Conservation (phyloP, 2,329 filamentous ascomycete genomes). For the Pseudopyricularia javanii region DNA sequence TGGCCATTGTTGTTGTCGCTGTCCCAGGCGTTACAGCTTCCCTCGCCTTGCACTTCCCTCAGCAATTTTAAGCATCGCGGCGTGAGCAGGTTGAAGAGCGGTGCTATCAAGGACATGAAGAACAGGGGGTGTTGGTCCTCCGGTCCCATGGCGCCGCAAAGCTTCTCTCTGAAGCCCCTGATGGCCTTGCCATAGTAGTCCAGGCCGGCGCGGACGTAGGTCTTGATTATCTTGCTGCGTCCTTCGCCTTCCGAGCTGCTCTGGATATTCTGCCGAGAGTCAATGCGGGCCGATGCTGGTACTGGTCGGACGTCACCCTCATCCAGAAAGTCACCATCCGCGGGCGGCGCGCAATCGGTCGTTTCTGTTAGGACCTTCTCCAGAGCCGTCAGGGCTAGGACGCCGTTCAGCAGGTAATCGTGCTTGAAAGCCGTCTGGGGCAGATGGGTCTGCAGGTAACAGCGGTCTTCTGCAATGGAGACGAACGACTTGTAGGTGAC, state of each 20-base stretch:
- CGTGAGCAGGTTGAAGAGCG: constrained; percentile 1
- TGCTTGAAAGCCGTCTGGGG: not conserved
- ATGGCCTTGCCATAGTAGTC: constrained; percentile 1
- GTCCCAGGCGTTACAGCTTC: not conserved
- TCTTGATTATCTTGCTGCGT: not conserved
- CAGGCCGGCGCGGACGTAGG: not conserved
- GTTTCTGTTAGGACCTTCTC: constrained; percentile 2
- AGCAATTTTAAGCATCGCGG: not conserved
- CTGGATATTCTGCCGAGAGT: too few species aligned
- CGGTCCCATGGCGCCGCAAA: not conserved
- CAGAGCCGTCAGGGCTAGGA: constrained; percentile 32
- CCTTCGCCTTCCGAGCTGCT: not conserved
- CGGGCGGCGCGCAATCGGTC: not conserved
- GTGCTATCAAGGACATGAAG: not conserved
- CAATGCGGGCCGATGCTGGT: not conserved
- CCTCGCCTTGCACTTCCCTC: not conserved
- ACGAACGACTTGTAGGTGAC: constrained; percentile 3
- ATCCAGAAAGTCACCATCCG: not conserved
- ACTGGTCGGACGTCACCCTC: not conserved
- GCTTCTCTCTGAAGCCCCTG: not conserved
- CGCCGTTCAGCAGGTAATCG: constrained; percentile 26
- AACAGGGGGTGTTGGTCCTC: constrained; percentile 1
- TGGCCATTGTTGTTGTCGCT: not conserved
- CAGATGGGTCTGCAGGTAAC: constrained; percentile 1
- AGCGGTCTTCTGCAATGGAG: constrained; percentile 1